Percentiles rank a stretch among this genome's conserved stretches.
Evolutionary conservation across 2,329 filamentous ascomycete species (phyloP).

Genomic region (Nakataea oryzae): DNA sequence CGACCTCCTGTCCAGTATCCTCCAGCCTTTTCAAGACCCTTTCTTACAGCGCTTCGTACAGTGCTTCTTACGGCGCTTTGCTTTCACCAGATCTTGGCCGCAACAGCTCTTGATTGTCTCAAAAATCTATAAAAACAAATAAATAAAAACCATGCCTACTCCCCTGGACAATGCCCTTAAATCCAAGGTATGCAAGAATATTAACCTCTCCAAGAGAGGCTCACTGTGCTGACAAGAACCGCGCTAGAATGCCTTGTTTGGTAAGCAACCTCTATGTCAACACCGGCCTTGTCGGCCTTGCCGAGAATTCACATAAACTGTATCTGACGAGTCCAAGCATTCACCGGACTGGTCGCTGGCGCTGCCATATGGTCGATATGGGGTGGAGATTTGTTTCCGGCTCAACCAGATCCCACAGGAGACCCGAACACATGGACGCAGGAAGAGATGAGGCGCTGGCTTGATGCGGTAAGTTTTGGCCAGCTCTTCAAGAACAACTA

Average conservation of each 20-base stretch:
- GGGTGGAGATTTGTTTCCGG: conserved; percentile 76
- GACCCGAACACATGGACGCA: conserved; percentile 62
- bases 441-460: conserved; percentile 72
- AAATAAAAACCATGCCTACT: conserved; percentile 52
- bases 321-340: conserved; percentile 38
- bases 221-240: conserved; percentile 4
- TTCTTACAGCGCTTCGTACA: no score
- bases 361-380: conserved; percentile 78
- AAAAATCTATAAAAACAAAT: no score
- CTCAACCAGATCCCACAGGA: conserved; percentile 64
- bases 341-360: conserved; percentile 71
- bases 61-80: no score
- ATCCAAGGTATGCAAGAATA: conserved; percentile 46
- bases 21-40: background rate
- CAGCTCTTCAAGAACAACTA: background rate
- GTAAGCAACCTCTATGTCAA: conserved; percentile 29
- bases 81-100: no score
- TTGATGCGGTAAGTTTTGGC: conserved; percentile 56
- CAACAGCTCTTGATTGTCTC: no score
- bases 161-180: conserved; percentile 57
- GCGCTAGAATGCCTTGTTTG: conserved; percentile 57
- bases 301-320: background rate
- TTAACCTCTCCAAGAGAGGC: background rate
- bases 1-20: background rate
- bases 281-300: background rate